These are phyloP conservation scores for Furcasterigmium furcatum DNA, from an alignment of 2,329 filamentous ascomycete species.

Conservation along the genomic window DNA sequence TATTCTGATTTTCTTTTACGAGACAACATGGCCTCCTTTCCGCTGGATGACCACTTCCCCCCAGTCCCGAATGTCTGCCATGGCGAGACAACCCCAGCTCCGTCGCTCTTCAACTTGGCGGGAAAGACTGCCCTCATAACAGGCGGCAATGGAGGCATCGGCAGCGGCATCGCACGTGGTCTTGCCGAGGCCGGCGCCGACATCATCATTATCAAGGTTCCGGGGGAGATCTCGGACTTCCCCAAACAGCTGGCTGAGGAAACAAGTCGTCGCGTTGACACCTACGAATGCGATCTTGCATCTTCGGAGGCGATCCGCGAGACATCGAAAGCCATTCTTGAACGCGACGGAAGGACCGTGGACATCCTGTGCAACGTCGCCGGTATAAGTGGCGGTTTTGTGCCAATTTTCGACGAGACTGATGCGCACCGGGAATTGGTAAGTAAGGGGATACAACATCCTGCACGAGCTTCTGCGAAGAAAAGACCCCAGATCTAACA, in stretches of 20 bases:
- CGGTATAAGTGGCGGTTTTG: constrained; percentile 11
- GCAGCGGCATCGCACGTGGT: background rate
- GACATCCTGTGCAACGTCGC: constrained; percentile 15
- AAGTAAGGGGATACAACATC: constrained; percentile 1
- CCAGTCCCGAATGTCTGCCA: background rate
- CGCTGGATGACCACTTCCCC: background rate
- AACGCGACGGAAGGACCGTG: constrained; percentile 6
- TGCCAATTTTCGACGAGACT: constrained; percentile 11
- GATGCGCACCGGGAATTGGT: constrained; percentile 7
- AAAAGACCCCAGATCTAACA: too few relatives aligned
- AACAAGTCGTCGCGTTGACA: constrained; percentile 2
- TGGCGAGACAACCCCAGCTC: background rate
- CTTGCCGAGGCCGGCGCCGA: background rate
- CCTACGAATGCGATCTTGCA: constrained; percentile 9
- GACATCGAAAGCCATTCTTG: constrained; percentile 5
- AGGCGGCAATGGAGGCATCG: background rate
- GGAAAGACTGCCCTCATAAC: background rate
- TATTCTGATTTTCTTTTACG: too few relatives aligned
- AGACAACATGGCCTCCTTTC: background rate
- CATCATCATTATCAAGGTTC: constrained; percentile 9
- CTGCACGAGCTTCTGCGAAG: too few relatives aligned
- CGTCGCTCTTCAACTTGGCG: background rate
- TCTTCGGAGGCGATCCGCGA: background rate
- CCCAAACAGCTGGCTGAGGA: constrained; percentile 1
- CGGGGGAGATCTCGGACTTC: constrained; percentile 10